Evolutionary conservation across 768 basidiomycete species (phyloP), one percentile per base, ranked within the genome.

Genomic region (Dentipellis sp.): DNA sequence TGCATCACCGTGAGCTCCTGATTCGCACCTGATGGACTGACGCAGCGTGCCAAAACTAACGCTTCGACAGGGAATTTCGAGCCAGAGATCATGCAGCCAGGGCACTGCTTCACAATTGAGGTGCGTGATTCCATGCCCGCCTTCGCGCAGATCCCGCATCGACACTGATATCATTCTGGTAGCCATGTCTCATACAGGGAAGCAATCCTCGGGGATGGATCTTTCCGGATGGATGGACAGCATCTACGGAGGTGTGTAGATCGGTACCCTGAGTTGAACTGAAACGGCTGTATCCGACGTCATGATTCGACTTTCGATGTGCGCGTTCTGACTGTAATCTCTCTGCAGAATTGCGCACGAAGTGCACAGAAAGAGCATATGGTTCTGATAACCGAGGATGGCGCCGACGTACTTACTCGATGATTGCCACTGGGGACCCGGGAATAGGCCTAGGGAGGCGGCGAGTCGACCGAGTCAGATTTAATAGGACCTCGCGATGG

Each of bases 101-200:
- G 94, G 0, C 83, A 95, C 66, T 91, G 91, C 65, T 95, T 97
- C 64, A 95, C 94, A 0, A 93, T 97, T 40, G 94, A 97, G 78
- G 90, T 85, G 56, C 16, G 72, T 53, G 34, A 19, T 22, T 17
- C 21, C 29, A n/a, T 36, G 7, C 10, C 36, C 14, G 56, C 16
- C 52, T 16, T 22, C 45, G 22, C 10, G 29, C 5, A 29, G n/a
- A 42, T 45, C 42, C 42, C n/a, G 42, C 42, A n/a, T 45, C 19
- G 42, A 45, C 42, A 50, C 23, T 14, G n/a, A 23, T 23, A 29
- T 34, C 19, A 50, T 45, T 10, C 35, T 4, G 45, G 10, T 56
- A 91, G 86, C 92, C 92, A 3, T 76, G 77, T 49, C 73, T 95
- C 35, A 78, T 94, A 11, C 88, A 92, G 70, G 92, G 92, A 10